Percentiles rank a stretch among this genome's conserved stretches.
phyloP scores from a whole-genome alignment of 345 rosid species.

The Raphanus sativus region DNA sequence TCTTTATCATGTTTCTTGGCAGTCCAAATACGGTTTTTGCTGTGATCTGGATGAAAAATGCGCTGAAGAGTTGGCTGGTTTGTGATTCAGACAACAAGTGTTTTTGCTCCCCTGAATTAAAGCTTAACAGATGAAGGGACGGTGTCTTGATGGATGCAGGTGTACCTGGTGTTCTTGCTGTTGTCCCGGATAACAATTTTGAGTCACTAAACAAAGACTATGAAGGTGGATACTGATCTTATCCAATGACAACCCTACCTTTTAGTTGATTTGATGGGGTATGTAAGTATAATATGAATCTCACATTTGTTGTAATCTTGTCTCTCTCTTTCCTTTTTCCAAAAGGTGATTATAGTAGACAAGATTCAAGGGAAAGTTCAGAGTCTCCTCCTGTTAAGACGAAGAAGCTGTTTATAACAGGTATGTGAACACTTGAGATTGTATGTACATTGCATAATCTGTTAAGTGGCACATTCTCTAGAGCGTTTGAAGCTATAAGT shows the following conservation, averaged over 20 bases:
- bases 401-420: constrained; percentile 90
- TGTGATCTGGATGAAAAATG: constrained; percentile 80
- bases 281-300: not conserved
- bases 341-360: constrained; percentile 11
- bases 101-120: constrained; percentile 1
- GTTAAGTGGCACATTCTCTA: not conserved
- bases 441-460: constrained; percentile 7
- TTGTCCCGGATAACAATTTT: constrained; percentile 65
- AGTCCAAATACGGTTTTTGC: constrained; percentile 68
- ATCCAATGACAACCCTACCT: not conserved
- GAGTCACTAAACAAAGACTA: constrained; percentile 69
- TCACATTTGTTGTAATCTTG: constrained; percentile 7
- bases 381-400: constrained; percentile 54
- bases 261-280: constrained; percentile 5
- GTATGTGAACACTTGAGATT: constrained; percentile 42
- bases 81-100: constrained; percentile 32
- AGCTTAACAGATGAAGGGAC: not conserved
- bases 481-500: not conserved
- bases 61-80: constrained; percentile 70
- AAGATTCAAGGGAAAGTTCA: constrained; percentile 21
- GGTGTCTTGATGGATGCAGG: constrained; percentile 45
- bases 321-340: not conserved
- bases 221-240: constrained; percentile 51
- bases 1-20: constrained; percentile 88
- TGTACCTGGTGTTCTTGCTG: constrained; percentile 84